Percentiles rank a stretch among this genome's conserved stretches.
Evolutionary conservation across 2,329 filamentous ascomycete species (phyloP).

Genomic region (Keithomyces neogunnii): DNA sequence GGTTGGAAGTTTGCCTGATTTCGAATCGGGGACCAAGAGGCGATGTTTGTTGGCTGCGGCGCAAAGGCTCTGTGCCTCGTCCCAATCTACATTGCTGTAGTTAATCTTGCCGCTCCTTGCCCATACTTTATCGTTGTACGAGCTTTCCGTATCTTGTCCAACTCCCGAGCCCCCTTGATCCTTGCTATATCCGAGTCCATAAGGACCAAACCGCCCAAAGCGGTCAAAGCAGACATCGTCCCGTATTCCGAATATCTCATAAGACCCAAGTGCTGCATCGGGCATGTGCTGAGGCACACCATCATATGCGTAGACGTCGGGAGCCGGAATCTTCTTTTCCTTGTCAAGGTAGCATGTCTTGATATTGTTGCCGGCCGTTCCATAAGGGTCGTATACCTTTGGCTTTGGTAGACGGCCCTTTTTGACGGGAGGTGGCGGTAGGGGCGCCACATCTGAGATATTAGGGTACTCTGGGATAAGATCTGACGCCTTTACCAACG

Average conservation of each 20-base stretch:
- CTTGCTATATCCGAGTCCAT: constrained; percentile 74
- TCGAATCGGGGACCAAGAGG: constrained; percentile 35
- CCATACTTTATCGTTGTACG: constrained; percentile 57
- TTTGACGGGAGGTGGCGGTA: constrained; percentile 24
- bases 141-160: constrained; percentile 61
- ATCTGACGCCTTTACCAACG: constrained; percentile 52
- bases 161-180: constrained; percentile 64
- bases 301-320: constrained; percentile 58
- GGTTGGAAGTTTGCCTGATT: constrained; percentile 26
- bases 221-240: constrained; percentile 83
- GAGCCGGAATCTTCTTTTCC: constrained; percentile 45
- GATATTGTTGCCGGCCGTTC: constrained; percentile 42
- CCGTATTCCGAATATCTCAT: constrained; percentile 62
- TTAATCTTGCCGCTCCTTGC: constrained; percentile 45
- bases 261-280: constrained; percentile 68
- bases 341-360: constrained; percentile 56
- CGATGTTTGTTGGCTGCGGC: constrained; percentile 54
- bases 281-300: constrained; percentile 71
- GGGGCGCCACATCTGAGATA: constrained; percentile 21
- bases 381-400: constrained; percentile 60
- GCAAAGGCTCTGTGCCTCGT: constrained; percentile 43
- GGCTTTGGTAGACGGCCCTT: constrained; percentile 32
- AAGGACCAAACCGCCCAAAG: constrained; percentile 75
- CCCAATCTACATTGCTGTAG: constrained; percentile 48
- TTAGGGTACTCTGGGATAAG: constrained; percentile 70